Base-by-base conservation (phyloP, 768 basidiomycete genomes). In the Russula foetens region DNA sequence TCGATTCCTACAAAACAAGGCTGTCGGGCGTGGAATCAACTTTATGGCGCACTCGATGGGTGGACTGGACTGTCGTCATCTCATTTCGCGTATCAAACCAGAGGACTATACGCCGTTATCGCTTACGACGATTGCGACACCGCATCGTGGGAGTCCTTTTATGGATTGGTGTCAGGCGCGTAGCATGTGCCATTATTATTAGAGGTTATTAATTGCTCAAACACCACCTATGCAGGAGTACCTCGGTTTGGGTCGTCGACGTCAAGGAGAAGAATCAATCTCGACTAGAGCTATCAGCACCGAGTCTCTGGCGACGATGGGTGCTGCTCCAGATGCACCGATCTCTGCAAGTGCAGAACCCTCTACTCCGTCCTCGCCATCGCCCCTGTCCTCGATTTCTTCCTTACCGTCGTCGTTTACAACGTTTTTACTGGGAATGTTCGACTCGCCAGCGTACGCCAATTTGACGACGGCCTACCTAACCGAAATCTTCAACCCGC, bases 21-120 rank as follows among this genome's bases (percentile, higher is more conserved):
- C 86, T 4, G 77, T 75, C 15, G 93, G 91, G 6, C 82, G 86
- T 50, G 91, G 88, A 9, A 74, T 98, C 68, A 99, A 99, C 71
- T 85, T 99, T 64, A 77, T 99, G 47, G 97, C 92, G 0, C 97
- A 99, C 70, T 95, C 92, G 7, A 99, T 99, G 97, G 96, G 96
- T 21, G 96, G 96, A 0, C 79, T 99, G 9, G 97, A 99, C 69
- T 93, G 93, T 69, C 83, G 97, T 53, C 85, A 98, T 70, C 77
- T 99, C 19, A 95, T 98, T 60, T 84, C 91, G 2, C 89, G 89
- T 71, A 78, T 95, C 67, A 82, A 82, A 63, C 93, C 96, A 0
- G 78, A 74, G 11, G 84, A 88, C 53, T 98, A 98, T 73, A 80
- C 80, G 1, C 94, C 97, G 1, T 73, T 93, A 31, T 94, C 92